A percentile compares a stretch with the other conserved stretches of the same genome.
phyloP scores from a whole-genome alignment of 108 stramenopile species.

The Conticribra weissflogii region DNA sequence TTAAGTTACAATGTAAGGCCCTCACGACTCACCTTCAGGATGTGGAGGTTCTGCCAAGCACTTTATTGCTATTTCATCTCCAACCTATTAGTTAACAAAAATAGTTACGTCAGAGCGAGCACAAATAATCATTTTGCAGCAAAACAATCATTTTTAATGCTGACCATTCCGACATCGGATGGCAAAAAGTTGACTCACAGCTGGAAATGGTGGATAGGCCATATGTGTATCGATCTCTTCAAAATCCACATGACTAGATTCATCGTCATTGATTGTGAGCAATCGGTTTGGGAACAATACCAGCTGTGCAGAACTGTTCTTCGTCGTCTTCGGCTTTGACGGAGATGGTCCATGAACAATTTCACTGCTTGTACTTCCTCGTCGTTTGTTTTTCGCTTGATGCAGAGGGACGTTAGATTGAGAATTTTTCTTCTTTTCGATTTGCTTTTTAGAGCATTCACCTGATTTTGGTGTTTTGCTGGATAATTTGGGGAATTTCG shows the following conservation, averaged over 20 bases:
- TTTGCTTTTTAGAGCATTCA: too few species aligned
- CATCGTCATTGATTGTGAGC: not conserved
- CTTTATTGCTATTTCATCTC: slow-evolving; percentile 46
- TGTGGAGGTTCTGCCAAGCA: slow-evolving; percentile 43
- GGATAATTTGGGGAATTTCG: too few species aligned
- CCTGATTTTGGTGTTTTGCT: too few species aligned
- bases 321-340: not conserved
- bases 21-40: slow-evolving; percentile 18
- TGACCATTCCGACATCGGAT: too few species aligned
- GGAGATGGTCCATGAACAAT: too few species aligned
- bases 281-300: not conserved
- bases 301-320: not conserved
- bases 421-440: too few species aligned
- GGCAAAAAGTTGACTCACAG: not conserved
- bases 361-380: too few species aligned
- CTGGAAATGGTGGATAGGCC: not conserved
- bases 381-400: too few species aligned
- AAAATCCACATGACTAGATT: not conserved
- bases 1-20: too few species aligned
- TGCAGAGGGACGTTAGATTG: too few species aligned
- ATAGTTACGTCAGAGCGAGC: not conserved
- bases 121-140: not conserved
- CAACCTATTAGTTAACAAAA: slow-evolving; percentile 17
- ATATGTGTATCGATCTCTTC: not conserved
- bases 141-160: not conserved